Base-by-base conservation (phyloP, 1,284 basidiomycete genomes). In the Mycena sp. region DNA sequence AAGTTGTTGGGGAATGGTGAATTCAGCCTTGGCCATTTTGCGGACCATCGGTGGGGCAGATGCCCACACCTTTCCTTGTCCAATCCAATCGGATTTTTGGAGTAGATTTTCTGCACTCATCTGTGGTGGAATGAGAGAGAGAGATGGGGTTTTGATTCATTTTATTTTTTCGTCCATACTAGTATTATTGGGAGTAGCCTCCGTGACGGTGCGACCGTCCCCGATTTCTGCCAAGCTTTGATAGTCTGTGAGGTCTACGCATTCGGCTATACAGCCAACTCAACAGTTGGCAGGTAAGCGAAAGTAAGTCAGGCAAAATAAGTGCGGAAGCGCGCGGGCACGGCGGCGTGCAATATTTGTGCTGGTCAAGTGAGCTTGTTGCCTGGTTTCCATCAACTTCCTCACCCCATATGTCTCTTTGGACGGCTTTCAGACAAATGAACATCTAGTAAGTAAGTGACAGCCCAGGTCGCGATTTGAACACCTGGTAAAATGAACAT, bases 41-140 rank as follows among this genome's bases (percentile, higher is more conserved):
- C 23, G 12, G 29, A 58, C 14, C 4, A 3, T 4, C 1, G 37
- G 57, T 2, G 57, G 57, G 1, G 38, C 21, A 0, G 37, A 19
- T 7, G 57, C 37, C 57, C 57, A 58, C 28, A 10, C 30, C 40
- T 30, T 23, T 17, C 51, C 51, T 28, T 29, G 26, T 2, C 14
- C 51, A 41, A 53, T 53, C 51, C 51, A 53, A 25, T 53, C 38
- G 25, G 38, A 53, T 29, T 41, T 43, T 53, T 43, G 3, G 51
- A 41, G 14, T 11, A 29, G 11, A 29, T 38, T 26, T 23, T 38
- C 4, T 6, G 4, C 29, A n/a, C 19, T 30, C 46, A 48, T 51
- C 7, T 16, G 16, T 37, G 32, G 49, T 5, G 25, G 10, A 48
- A 25, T 3, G 9, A 29, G 5, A 48, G 12, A 29, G 7, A 19